Base-by-base conservation (phyloP, 164 flowering plant species). In the Euptelea pleiosperma region DNA sequence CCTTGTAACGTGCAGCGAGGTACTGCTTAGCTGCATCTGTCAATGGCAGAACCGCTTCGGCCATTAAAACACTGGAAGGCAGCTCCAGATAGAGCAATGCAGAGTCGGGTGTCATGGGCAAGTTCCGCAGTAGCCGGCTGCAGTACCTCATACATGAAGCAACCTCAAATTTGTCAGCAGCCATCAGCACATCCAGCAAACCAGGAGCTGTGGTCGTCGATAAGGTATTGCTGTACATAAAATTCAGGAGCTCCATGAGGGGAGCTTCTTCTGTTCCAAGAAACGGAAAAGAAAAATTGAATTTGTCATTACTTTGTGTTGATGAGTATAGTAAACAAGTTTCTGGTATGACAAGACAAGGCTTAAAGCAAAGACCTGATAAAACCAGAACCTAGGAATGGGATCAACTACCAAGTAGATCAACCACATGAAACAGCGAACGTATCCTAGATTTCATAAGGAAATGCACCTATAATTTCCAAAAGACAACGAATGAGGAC, bases 61-160 rank as follows among this genome's bases (percentile, higher is more conserved):
- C 92, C 91, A 93, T 93, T 57, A 90, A 62, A 33, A 93, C 89
- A 73, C 83, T 83, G 21, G 89, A 90, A 21, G 99, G 99, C 62
- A 93, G 97, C 60, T 93, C 99, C 25, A 93, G 68, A 81, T 86
- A 93, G 12, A 93, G 80, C 74, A 93, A 75, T 6, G 99, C 97
- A 28, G 96, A 86, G 26, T 91, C 97, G 0, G 91, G 93, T 18
- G 89, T 83, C 99, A 93, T 93, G 57, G 92, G 80, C 75, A 79
- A 31, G 64, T 81, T 80, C 18, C 88, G 71, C 65, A 93, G 57
- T 24, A 73, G 51, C 19, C 82, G 76, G 65, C 96, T 81, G 70
- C 99, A 93, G 58, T 86, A 66, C 66, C 96, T 79, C 96, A 93
- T 93, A 75, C 99, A 93, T 1, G 99, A 90, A 64, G 95, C 91